Evolutionary conservation across 2,329 filamentous ascomycete species (phyloP), one percentile per base, ranked within the genome.

Genomic region (Diaporthe velutina): DNA sequence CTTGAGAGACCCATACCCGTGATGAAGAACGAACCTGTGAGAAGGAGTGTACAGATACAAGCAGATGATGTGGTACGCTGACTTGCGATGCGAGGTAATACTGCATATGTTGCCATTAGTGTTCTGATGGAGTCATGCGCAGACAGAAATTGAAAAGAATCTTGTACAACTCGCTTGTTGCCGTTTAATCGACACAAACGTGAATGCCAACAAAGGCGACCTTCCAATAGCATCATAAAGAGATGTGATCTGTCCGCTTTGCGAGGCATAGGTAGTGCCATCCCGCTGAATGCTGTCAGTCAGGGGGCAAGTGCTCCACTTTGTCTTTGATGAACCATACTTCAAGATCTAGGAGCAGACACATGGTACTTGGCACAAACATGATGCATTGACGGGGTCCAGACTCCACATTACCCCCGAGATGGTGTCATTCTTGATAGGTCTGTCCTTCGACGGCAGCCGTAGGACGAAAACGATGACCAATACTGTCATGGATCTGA

Each of bases 321-420:
- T 10, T 58, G 12, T 8, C 4, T 38, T 38, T 15, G 33, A 10
- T 17, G 19, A 48, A 50, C 73, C 83, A 83, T 84, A 84, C 87
- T 72, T 86, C 83, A 15, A 89, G 80, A 7, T 87, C 87, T 9
- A 89, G 79, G 1, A 89, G 79, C 19, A 88, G 82, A 75, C 84
- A 87, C 68, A 87, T 80, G 35, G 87, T 84, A 33, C 83, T 77
- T 2, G 80, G 79, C 76, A 81, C 80, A 52, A 81, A 81, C 4
- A 80, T 78, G 3, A 74, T 35, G 4, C 79, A 79, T 28, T 80
- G 12, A 78, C 73, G 10, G 79, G 79, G 38, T 81, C 80, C 42
- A 81, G 52, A 8, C 71, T 25, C 40, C 42, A 38, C n/a, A 68
- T 17, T 1, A 58, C 35, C 2, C 4, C 19, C 4, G 45, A 2